Percentiles rank a stretch among this genome's conserved stretches.
These are phyloP conservation scores for Globisporangium radiosum DNA, from an alignment of 352 stramenopile species.

Conservation along the genomic window DNA sequence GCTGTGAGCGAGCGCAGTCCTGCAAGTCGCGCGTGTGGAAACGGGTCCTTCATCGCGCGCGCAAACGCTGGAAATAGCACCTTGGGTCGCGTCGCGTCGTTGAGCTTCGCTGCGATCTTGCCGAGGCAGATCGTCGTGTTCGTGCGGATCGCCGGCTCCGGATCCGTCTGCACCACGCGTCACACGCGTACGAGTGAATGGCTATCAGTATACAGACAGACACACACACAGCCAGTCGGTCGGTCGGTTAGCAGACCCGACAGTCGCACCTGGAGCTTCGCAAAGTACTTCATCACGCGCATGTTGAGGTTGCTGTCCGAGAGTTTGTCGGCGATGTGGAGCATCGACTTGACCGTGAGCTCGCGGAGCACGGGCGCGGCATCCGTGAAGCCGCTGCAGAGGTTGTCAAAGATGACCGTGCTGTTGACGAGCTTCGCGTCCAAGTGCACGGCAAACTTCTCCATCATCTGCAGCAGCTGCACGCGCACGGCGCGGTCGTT, in stretches of 20 bases:
- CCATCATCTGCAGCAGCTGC: slow-evolving; percentile 90
- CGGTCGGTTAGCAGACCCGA: too few species aligned
- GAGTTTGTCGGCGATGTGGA: slow-evolving; percentile 88
- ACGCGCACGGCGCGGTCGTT: slow-evolving; percentile 88
- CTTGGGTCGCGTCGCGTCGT: slow-evolving; percentile 79
- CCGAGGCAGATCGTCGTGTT: slow-evolving; percentile 92
- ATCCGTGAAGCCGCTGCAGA: slow-evolving; percentile 90
- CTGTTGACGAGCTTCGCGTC: slow-evolving; percentile 90
- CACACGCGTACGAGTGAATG: too few species aligned
- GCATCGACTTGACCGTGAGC: slow-evolving; percentile 90
- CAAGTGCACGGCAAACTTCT: slow-evolving; percentile 84
- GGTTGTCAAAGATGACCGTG: slow-evolving; percentile 84
- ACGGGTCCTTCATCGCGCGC: slow-evolving; percentile 77
- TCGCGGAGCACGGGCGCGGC: slow-evolving; percentile 82
- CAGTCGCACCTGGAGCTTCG: slow-evolving; percentile 73
- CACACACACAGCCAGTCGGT: background rate
- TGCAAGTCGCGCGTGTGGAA: slow-evolving; percentile 84
- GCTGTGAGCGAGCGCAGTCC: slow-evolving; percentile 75
- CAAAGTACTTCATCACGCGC: slow-evolving; percentile 90
- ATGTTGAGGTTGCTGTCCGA: slow-evolving; percentile 89
- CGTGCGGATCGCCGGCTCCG: slow-evolving; percentile 88
- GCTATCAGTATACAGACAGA: background rate
- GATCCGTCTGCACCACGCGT: slow-evolving; percentile 45
- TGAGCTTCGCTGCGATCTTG: slow-evolving; percentile 85
- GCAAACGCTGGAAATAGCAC: slow-evolving; percentile 87